Base-by-base conservation (phyloP, 1,284 basidiomycete genomes). In the Lentinula novae-zelandiae region DNA sequence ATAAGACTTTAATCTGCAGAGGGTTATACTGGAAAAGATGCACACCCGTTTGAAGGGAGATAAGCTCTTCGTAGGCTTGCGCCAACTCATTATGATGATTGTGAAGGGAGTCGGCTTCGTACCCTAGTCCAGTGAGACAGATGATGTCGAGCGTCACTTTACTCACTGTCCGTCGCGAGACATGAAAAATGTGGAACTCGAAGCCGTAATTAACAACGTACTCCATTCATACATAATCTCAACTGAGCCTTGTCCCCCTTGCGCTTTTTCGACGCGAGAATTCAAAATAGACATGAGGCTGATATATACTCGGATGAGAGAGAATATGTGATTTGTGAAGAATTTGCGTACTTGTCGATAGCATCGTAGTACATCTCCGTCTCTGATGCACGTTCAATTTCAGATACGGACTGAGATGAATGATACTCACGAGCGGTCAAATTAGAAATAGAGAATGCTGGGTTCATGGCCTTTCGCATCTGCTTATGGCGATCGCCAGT, bases 101-200 rank as follows among this genome's bases (percentile, higher is more conserved):
- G 60, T 75, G 74, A n/a, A 82, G 68, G 2, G 78, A 77, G 62
- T 81, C 76, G 7, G 79, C 65, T 52, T 72, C 69, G 64, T 82
- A 82, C 13, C 79, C 79, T 61, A 82, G 81, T 0, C 80, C 79
- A 5, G 80, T 78, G 12, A 75, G 71, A 67, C 79, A 81, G 39
- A 82, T 80, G 57, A 82, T 80, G 62, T 82, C 79, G 2, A 82
- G 72, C 0, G 80, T 81, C 1, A 78, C 79, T 68, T 81, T 82
- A 65, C 76, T 78, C 75, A 80, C 79, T 82, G 60, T 27, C 17
- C 1, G 31, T 40, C 13, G 22, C n/a, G 13, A 62, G 17, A 44
- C 17, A 7, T n/a, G 33, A 48, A 52, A 20, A 59, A 46, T 53
- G 36, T 10, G 38, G 53, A 6, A 53, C 3, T 50, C 42, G 40